Percentiles rank a stretch among this genome's conserved stretches.
These are phyloP conservation scores for Incumbomyces lentus DNA, from an alignment of 2,329 filamentous ascomycete species.

Conservation along the genomic window DNA sequence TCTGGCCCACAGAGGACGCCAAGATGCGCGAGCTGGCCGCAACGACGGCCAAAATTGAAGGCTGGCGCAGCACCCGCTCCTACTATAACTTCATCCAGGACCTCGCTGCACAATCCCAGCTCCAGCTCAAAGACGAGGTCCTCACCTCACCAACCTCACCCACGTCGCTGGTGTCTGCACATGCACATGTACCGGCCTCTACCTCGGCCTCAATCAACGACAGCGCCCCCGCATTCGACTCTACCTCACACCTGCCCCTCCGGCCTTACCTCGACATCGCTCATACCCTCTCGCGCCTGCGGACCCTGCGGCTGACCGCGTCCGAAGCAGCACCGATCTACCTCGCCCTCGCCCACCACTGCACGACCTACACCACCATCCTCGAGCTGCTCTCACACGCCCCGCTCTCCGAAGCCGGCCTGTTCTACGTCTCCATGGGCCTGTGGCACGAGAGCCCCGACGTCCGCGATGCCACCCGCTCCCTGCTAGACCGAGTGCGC, in stretches of 20 bases:
- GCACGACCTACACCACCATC: constrained; percentile 73
- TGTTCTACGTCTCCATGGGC: constrained; percentile 85
- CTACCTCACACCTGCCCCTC: constrained; percentile 7
- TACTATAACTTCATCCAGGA: constrained; percentile 92
- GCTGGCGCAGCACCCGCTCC: constrained; percentile 88
- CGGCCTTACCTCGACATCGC: constrained; percentile 71
- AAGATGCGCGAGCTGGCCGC: constrained; percentile 81
- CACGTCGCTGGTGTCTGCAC: background rate
- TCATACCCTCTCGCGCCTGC: constrained; percentile 84
- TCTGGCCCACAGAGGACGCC: constrained; percentile 75
- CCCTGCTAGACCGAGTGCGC: constrained; percentile 69
- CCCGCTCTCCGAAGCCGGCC: constrained; percentile 72
- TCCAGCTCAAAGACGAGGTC: constrained; percentile 25
- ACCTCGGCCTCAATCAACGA: constrained; percentile 37
- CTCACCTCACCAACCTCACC: constrained; percentile 24
- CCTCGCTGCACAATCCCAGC: constrained; percentile 27
- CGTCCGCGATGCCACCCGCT: constrained; percentile 66
- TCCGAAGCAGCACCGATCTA: constrained; percentile 76
- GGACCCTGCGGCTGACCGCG: constrained; percentile 67
- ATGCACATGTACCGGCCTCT: too few species aligned
- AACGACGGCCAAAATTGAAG: constrained; percentile 86
- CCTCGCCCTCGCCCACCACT: constrained; percentile 62
- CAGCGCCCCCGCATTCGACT: constrained; percentile 51
- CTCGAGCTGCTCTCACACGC: constrained; percentile 73
- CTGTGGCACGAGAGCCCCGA: constrained; percentile 80